Evolutionary conservation across 768 basidiomycete genomes (phyloP).

Genomic region (Russula ochroleuca): DNA sequence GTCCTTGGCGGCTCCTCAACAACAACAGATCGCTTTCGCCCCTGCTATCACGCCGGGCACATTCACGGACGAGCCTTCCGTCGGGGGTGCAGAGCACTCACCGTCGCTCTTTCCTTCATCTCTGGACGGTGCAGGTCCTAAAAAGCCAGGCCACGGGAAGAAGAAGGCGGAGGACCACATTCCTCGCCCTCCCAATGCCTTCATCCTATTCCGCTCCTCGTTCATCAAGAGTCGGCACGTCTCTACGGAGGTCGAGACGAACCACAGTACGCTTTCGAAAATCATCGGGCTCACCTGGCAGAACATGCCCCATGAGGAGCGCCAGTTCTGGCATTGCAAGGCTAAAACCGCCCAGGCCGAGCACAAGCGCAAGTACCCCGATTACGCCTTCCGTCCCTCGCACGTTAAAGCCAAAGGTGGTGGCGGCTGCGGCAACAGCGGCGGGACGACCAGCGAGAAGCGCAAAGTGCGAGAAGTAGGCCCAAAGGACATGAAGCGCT

Average conservation of each 20-base stretch:
- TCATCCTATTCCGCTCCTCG: constrained; percentile 80
- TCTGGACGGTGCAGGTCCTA: constrained; percentile 35
- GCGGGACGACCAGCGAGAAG: constrained; percentile 41
- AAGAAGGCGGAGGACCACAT: constrained; percentile 74
- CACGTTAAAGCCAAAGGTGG: constrained; percentile 43
- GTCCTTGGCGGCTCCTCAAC: constrained; percentile 34
- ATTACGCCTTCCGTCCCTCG: constrained; percentile 68
- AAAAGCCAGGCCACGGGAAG: constrained; percentile 54
- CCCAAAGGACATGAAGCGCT: constrained; percentile 58
- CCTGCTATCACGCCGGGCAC: constrained; percentile 56
- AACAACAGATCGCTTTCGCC: constrained; percentile 50
- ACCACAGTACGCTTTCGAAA: constrained; percentile 79
- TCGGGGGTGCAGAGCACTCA: constrained; percentile 39
- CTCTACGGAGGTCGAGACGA: constrained; percentile 72
- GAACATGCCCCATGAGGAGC: constrained; percentile 68
- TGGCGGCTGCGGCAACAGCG: background rate
- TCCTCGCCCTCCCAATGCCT: constrained; percentile 80
- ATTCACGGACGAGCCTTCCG: constrained; percentile 46
- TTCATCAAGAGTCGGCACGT: constrained; percentile 79
- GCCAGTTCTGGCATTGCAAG: constrained; percentile 71
- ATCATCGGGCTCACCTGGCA: constrained; percentile 84
- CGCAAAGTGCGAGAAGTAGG: constrained; percentile 59
- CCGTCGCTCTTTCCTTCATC: constrained; percentile 57
- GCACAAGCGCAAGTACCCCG: constrained; percentile 69
- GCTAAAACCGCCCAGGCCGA: constrained; percentile 69